These are phyloP conservation scores for Cymbopogon flexuosus DNA, from an alignment of 202 grass and related monocot genomes.

Conservation along the genomic window DNA sequence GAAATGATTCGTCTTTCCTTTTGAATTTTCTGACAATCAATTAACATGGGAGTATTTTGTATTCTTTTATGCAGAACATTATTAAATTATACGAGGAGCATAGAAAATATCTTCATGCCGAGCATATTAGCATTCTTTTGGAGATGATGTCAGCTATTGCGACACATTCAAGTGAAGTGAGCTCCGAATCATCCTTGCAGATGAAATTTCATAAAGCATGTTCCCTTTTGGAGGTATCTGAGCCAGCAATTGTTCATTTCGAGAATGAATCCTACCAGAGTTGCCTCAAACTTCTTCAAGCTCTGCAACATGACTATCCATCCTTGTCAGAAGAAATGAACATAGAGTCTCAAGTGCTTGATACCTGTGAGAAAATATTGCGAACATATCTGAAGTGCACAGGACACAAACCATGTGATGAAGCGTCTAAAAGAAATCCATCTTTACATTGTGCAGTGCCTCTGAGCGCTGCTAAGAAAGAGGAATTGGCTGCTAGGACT, in stretches of 20 bases:
- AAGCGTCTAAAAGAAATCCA: constrained; percentile 11
- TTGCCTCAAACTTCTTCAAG: constrained; percentile 78
- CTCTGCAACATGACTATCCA: constrained; percentile 45
- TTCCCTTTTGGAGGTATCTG: constrained; percentile 82
- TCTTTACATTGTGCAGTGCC: constrained; percentile 57
- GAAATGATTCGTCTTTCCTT: not conserved
- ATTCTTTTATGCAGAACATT: constrained; percentile 46
- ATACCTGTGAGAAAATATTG: constrained; percentile 68
- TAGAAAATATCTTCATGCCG: constrained; percentile 38
- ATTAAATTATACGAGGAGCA: constrained; percentile 62
- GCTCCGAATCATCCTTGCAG: constrained; percentile 51
- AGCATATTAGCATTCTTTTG: constrained; percentile 67
- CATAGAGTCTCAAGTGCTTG: constrained; percentile 56
- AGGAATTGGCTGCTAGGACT: constrained; percentile 74
- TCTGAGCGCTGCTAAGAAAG: constrained; percentile 66
- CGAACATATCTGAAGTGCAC: constrained; percentile 71
- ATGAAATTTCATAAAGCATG: constrained; percentile 83
- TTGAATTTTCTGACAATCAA: not conserved
- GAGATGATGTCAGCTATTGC: constrained; percentile 69
- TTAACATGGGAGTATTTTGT: not conserved
- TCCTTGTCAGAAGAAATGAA: constrained; percentile 55
- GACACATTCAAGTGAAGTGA: constrained; percentile 71
- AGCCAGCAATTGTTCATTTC: constrained; percentile 80
- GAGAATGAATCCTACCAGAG: constrained; percentile 83
- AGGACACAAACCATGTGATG: constrained; percentile 31